Percentiles rank a stretch among this genome's conserved stretches.
Conservation (phyloP, 1,284 basidiomycete species). For the Stygiomarasmius scandens region DNA sequence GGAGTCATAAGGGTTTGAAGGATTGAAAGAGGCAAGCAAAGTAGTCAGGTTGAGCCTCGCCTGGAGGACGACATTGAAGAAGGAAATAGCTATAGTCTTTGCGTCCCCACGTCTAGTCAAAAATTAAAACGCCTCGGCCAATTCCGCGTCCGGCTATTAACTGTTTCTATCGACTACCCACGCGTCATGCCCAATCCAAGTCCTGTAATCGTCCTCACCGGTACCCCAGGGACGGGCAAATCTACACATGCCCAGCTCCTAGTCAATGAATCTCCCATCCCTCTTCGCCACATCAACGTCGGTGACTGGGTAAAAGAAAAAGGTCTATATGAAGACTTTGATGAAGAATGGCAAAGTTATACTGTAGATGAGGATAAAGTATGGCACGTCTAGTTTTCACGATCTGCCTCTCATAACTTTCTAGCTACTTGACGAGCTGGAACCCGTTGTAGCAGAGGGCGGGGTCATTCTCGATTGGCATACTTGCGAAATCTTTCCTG, state of each 20-base stretch:
- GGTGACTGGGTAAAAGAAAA: conserved; percentile 88
- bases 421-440: conserved; percentile 89
- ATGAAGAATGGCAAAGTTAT: conserved; percentile 94
- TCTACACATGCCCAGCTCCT: conserved; percentile 88
- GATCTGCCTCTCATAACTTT: not conserved
- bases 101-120: conserved; percentile 4
- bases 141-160: not conserved
- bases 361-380: conserved; percentile 96
- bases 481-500: conserved; percentile 92
- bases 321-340: conserved; percentile 82
- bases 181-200: conserved; percentile 19
- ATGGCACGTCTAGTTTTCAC: conserved; percentile 17
- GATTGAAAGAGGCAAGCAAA: not conserved
- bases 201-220: conserved; percentile 95
- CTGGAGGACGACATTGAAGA: conserved; percentile 8
- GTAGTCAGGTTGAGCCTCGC: conserved; percentile 3
- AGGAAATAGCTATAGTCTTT: not conserved
- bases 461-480: conserved; percentile 98
- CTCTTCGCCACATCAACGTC: conserved; percentile 85
- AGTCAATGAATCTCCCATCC: conserved; percentile 64
- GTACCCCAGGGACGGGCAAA: conserved; percentile 87
- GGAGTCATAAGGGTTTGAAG: not conserved
- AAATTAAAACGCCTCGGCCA: not conserved
- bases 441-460: conserved; percentile 66
- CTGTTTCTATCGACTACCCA: not conserved